Base-by-base conservation (phyloP, 139 green algal species). In the Tetradesmus obliquus region DNA sequence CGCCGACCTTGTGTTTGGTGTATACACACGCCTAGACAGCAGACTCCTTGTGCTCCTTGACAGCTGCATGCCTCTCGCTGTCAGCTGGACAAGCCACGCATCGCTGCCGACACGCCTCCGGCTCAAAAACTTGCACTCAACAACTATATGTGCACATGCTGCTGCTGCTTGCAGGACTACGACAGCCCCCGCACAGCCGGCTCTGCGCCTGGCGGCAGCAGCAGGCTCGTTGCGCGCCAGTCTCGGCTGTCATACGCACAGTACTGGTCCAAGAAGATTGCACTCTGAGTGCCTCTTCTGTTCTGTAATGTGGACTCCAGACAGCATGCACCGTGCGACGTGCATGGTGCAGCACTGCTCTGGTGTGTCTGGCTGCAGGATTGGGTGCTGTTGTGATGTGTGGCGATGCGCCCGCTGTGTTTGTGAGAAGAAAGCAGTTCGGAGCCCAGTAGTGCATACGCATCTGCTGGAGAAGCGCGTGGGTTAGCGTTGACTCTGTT, bases 221-320 rank as follows among this genome's bases (percentile, higher is more conserved):
- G 86, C 55, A 74, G 76, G 55, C 55, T 91, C 3, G 87, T 91
- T 55, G 74, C 74, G 3, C 19, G 53, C 15, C n/a, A 60, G 45
- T 86, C 87, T 6, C 54, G 87, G 55, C n/a, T 91, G 55, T 62
- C 53, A 55, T 91, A 91, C 55, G 20, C 55, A 3, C 17, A 74
- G 8, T 86, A 86, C 22, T 91, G 87, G 87, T 57, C 72, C 1
- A 91, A 91, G 20, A 91, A 91, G 55, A 86, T 91, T 74, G 87
- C 87, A 55, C 74, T 91, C 3, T 91, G 55, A 91, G 4, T 62
- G 80, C 22, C 2, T 32, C 7, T 3, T 81, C n/a, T 10, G n/a
- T 45, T 45, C 32, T 45, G 32, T 45, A 45, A 45, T 45, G 32
- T 45, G 32, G 32, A 45, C 32, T 45, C 32, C 32, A 45, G 32